phyloP scores from a whole-genome alignment of 2,329 filamentous ascomycete species.

The Trichoderma guizhouense region DNA sequence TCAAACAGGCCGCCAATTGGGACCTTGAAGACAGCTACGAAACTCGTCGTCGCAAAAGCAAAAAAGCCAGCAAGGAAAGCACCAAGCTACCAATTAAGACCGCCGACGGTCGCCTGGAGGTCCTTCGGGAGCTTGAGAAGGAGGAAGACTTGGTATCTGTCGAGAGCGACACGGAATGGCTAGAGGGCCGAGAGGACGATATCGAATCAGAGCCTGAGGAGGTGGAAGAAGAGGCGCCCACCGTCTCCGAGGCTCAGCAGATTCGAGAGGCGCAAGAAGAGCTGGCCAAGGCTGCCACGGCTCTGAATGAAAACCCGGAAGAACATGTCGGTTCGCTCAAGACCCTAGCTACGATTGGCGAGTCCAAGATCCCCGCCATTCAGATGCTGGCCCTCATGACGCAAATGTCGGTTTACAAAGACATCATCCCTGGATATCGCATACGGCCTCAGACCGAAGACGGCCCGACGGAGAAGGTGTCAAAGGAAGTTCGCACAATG shows the following conservation, averaged over 20 bases:
- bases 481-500: constrained; percentile 83
- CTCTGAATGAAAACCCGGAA: constrained; percentile 89
- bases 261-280: constrained; percentile 89
- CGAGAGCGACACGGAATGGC: constrained; percentile 60
- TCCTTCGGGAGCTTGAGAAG: constrained; percentile 53
- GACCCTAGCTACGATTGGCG: constrained; percentile 68
- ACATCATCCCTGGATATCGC: constrained; percentile 92
- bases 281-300: constrained; percentile 73
- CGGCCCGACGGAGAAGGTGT: constrained; percentile 72
- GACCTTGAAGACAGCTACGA: constrained; percentile 92
- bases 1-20: constrained; percentile 76
- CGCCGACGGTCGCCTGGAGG: constrained; percentile 68
- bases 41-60: constrained; percentile 71
- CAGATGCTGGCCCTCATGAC: constrained; percentile 84
- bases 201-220: constrained; percentile 40
- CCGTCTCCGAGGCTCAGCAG: constrained; percentile 72
- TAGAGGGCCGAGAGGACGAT: constrained; percentile 56
- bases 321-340: constrained; percentile 81
- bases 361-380: constrained; percentile 67
- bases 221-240: constrained; percentile 50
- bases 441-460: constrained; percentile 81
- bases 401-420: constrained; percentile 88
- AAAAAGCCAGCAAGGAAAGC: constrained; percentile 67
- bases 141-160: constrained; percentile 56
- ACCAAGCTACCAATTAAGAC: constrained; percentile 85